Percentiles rank a stretch among this genome's conserved stretches.
Conservation (phyloP, 352 stramenopile species). For the Thalassiosira pacifica region DNA sequence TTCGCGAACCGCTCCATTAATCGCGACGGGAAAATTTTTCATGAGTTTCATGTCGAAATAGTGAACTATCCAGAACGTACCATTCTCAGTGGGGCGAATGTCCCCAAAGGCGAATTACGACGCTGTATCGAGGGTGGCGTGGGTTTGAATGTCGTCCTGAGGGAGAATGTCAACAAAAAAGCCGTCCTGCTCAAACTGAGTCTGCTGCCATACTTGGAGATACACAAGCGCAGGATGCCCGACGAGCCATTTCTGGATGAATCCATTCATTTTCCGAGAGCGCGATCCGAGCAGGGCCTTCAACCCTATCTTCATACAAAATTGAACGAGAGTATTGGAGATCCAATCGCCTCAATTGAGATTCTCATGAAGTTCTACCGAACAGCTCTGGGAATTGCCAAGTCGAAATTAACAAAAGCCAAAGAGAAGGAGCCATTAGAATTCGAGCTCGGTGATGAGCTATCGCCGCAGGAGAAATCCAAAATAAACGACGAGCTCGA, state of each 20-base stretch:
- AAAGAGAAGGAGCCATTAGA: not conserved
- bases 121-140: not conserved
- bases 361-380: slow-evolving; percentile 1
- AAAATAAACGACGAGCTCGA: not conserved
- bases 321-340: not conserved
- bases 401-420: not conserved
- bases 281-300: not conserved
- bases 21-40: not conserved
- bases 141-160: not conserved
- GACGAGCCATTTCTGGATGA: not conserved
- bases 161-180: not conserved
- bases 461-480: not conserved
- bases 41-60: not conserved
- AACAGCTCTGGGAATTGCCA: not conserved
- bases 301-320: not conserved
- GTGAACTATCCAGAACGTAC: not conserved
- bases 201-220: not conserved
- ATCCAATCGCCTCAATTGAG: not conserved
- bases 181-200: not conserved
- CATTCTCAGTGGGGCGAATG: not conserved
- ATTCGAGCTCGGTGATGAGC: not conserved
- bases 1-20: not conserved
- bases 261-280: not conserved
- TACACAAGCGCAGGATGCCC: not conserved
- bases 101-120: not conserved